Evolutionary conservation across 139 green algal species (phyloP).

Genomic region (Volvox reticuliferus): DNA sequence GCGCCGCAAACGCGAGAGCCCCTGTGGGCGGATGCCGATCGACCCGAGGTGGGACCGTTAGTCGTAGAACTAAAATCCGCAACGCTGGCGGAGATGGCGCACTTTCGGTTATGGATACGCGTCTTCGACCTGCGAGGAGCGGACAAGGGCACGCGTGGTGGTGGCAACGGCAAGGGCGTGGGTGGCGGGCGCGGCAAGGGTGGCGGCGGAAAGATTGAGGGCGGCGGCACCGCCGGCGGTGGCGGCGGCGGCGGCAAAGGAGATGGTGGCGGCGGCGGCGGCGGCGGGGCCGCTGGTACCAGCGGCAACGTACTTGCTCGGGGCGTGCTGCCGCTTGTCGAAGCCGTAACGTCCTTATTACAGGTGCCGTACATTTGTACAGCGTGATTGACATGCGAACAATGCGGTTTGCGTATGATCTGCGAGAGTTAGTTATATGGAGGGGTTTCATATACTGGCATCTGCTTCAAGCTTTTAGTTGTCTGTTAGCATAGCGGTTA

Average conservation of each 20-base stretch:
- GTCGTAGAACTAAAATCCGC: constrained; percentile 29
- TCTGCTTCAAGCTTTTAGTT: too few relatives aligned
- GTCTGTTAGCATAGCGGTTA: too few relatives aligned
- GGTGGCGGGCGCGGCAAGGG: background rate
- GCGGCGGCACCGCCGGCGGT: background rate
- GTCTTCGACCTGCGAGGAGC: background rate
- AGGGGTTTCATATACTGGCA: too few relatives aligned
- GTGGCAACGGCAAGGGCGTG: background rate
- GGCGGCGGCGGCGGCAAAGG: background rate
- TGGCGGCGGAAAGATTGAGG: too few relatives aligned
- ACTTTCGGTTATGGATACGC: constrained; percentile 32
- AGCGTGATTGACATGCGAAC: too few relatives aligned
- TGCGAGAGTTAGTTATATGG: too few relatives aligned
- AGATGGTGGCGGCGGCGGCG: background rate
- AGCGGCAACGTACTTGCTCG: constrained; percentile 45
- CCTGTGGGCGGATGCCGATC: background rate
- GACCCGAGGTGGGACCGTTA: background rate
- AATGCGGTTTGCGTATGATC: too few relatives aligned
- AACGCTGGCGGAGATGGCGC: constrained; percentile 29
- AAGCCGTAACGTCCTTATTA: constrained; percentile 37
- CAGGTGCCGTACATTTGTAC: background rate
- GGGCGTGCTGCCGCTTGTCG: constrained; percentile 52
- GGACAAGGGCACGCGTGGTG: background rate
- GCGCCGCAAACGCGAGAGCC: background rate
- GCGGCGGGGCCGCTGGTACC: background rate